phyloP scores from a whole-genome alignment of 2,329 filamentous ascomycete species.

The Drechslerella dactyloides region DNA sequence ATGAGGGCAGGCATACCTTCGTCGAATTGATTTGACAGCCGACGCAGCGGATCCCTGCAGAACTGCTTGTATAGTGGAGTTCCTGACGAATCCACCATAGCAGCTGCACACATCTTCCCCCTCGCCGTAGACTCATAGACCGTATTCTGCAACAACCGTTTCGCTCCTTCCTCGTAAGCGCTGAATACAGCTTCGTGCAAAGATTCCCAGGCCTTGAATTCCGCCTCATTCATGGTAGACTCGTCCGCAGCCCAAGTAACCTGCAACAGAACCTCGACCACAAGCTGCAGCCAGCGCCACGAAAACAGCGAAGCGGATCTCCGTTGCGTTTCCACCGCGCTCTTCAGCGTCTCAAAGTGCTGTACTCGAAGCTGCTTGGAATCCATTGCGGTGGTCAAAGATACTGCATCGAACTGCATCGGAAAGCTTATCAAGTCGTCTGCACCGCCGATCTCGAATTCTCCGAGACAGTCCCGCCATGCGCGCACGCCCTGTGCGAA shows the following conservation, averaged over 20 bases:
- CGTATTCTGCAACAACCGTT: constrained; percentile 8
- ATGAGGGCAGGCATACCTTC: constrained; percentile 5
- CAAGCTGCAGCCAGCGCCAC: constrained; percentile 33
- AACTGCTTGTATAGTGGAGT: constrained; percentile 20
- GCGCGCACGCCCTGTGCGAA: constrained; percentile 20
- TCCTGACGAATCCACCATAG: constrained; percentile 15
- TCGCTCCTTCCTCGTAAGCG: constrained; percentile 16
- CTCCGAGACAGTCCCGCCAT: constrained; percentile 25
- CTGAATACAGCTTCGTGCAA: neutral
- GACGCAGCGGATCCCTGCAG: neutral
- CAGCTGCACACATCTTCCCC: constrained; percentile 11
- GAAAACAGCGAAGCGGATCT: constrained; percentile 9
- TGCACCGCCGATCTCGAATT: constrained; percentile 13
- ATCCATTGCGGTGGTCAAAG: neutral
- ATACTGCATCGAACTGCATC: constrained; percentile 8
- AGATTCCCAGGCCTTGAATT: neutral
- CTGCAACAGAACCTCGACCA: constrained; percentile 15
- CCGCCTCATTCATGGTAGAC: neutral
- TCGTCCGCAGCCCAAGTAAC: constrained; percentile 4
- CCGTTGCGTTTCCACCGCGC: neutral
- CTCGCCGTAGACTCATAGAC: neutral
- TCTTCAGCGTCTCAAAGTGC: neutral
- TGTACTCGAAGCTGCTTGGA: neutral
- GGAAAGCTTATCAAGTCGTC: constrained; percentile 15
- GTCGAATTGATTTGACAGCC: constrained; percentile 7